Conservation (phyloP, 192 early-diverging fungal genomes). For the Backusella tuberculispora region DNA sequence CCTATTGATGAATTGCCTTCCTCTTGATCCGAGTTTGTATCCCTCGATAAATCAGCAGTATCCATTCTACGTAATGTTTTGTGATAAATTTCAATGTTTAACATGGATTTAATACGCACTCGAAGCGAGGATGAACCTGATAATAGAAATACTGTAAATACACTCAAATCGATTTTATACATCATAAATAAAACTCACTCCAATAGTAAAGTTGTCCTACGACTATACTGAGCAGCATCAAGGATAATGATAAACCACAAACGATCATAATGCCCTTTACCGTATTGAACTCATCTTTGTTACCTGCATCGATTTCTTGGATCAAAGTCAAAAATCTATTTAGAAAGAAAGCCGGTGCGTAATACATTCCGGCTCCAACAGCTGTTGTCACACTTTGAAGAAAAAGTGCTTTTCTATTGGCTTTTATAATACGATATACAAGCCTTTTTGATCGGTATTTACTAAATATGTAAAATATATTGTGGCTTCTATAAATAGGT, state of each 20-base stretch:
- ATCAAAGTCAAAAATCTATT: conserved; percentile 40
- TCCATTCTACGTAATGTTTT: conserved; percentile 66
- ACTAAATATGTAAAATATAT: conserved; percentile 38
- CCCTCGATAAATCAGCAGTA: conserved; percentile 45
- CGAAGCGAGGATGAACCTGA: conserved; percentile 34
- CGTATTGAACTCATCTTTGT: conserved; percentile 7
- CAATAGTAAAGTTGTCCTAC: conserved; percentile 38
- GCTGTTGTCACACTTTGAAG: conserved; percentile 24
- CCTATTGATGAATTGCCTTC: conserved; percentile 36
- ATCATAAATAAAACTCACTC: conserved; percentile 13
- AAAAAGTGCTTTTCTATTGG: conserved; percentile 32
- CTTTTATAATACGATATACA: conserved; percentile 31
- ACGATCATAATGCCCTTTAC: conserved; percentile 58
- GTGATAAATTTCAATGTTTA: conserved; percentile 58
- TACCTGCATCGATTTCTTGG: conserved; percentile 23
- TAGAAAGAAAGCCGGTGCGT: conserved; percentile 39
- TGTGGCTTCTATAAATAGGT: conserved; percentile 29
- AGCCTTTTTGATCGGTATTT: conserved; percentile 27
- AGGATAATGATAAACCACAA: conserved; percentile 57
- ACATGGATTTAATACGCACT: conserved; percentile 32
- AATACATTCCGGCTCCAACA: conserved; percentile 33
- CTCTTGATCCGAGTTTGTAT: conserved; percentile 42
- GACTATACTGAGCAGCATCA: conserved; percentile 51
- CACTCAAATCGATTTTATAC: neutral
- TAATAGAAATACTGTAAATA: neutral